These are phyloP conservation scores for Chaetomium fimeti DNA, from an alignment of 495 filamentous ascomycete genomes.

Conservation along the genomic window DNA sequence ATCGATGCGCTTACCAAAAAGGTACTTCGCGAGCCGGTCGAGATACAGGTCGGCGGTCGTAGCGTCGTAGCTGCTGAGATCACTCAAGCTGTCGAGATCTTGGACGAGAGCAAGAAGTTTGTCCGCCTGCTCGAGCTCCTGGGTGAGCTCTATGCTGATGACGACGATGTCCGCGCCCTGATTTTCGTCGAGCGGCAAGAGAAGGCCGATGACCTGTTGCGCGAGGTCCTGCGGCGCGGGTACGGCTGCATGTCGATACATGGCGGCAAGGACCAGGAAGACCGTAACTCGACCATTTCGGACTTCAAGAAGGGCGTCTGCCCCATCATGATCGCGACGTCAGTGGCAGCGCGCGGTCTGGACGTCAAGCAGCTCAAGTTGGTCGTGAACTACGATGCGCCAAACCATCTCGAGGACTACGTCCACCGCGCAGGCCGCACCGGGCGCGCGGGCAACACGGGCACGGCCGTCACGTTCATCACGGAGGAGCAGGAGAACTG, in stretches of 20 bases:
- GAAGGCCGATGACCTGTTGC: conserved; percentile 80
- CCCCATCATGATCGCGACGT: conserved; percentile 90
- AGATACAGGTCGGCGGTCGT: conserved; percentile 87
- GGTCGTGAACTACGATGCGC: conserved; percentile 95
- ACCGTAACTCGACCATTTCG: conserved; percentile 88
- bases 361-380: conserved; percentile 97
- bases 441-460: conserved; percentile 89
- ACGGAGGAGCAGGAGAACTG: conserved; percentile 90
- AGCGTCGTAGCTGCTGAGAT: conserved; percentile 95
- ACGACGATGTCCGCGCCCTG: conserved; percentile 84
- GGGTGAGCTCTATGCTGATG: conserved; percentile 79
- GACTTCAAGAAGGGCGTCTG: conserved; percentile 93
- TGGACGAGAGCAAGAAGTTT: conserved; percentile 81
- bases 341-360: conserved; percentile 89
- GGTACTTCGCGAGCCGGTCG: conserved; percentile 77
- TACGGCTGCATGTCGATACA: conserved; percentile 97
- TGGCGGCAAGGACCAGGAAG: conserved; percentile 92
- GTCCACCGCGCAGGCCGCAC: conserved; percentile 95
- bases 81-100: conserved; percentile 87
- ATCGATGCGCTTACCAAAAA: conserved; percentile 92
- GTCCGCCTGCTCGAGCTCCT: conserved; percentile 78
- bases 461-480: conserved; percentile 92
- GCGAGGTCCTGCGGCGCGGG: conserved; percentile 79
- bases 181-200: conserved; percentile 97
- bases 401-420: conserved; percentile 97